These are phyloP conservation scores for Pichia sp. DNA, from an alignment of 1,139 yeast genomes.

Conservation along the genomic window DNA sequence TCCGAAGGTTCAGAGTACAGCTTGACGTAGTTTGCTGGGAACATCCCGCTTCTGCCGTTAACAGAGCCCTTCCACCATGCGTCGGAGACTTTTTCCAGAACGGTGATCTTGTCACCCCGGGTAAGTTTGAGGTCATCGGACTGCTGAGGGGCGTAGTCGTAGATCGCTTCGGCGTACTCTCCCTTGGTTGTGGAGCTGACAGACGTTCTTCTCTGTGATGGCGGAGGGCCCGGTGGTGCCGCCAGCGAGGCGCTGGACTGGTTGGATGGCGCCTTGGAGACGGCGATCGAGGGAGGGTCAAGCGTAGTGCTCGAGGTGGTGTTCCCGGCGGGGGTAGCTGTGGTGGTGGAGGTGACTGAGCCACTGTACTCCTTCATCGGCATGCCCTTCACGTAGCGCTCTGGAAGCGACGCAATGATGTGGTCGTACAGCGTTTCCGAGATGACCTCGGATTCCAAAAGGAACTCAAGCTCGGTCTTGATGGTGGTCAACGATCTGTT, in stretches of 20 bases:
- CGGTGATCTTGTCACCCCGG: constrained; percentile 63
- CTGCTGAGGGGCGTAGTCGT: constrained; percentile 15
- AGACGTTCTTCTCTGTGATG: not conserved
- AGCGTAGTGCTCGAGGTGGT: not conserved
- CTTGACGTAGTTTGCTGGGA: constrained; percentile 80
- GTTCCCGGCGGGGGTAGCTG: not conserved
- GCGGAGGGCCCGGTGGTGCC: not conserved
- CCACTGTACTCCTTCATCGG: constrained; percentile 42
- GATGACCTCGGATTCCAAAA: constrained; percentile 73
- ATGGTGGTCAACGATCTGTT: constrained; percentile 76
- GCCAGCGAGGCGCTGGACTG: not conserved
- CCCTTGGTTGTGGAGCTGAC: not conserved
- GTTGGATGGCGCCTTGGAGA: not conserved
- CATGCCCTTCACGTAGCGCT: constrained; percentile 51
- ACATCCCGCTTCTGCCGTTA: constrained; percentile 65
- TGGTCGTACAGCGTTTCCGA: constrained; percentile 53
- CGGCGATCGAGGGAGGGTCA: not conserved
- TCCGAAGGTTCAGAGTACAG: not conserved
- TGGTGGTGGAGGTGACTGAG: constrained; percentile 1
- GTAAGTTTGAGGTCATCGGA: constrained; percentile 44
- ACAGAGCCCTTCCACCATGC: constrained; percentile 89
- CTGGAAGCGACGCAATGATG: constrained; percentile 53
- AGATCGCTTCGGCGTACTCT: constrained; percentile 18
- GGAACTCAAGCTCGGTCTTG: constrained; percentile 76
- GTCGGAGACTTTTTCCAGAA: constrained; percentile 68